A percentile compares a stretch with the other conserved stretches of the same genome.
These are phyloP conservation scores for Debaryomyces castellii DNA, from an alignment of 805 yeast species.

Conservation along the genomic window DNA sequence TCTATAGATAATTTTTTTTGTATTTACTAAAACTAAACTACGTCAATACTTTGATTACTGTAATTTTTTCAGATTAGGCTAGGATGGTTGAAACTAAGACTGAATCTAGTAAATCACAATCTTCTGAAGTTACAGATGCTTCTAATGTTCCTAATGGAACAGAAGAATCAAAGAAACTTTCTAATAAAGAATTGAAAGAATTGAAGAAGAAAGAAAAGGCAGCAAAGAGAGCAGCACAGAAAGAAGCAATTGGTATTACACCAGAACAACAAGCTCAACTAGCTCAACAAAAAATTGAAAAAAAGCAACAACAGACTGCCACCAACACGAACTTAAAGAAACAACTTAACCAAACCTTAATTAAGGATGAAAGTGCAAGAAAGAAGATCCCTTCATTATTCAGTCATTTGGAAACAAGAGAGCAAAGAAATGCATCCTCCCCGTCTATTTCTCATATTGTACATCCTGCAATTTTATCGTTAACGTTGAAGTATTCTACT, in stretches of 20 bases:
- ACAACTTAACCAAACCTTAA: conserved; percentile 52
- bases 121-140: background rate
- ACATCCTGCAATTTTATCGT: conserved; percentile 79
- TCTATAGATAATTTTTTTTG: background rate
- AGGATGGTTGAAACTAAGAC: conserved; percentile 1
- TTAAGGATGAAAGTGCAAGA: conserved; percentile 34
- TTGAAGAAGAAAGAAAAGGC: conserved; percentile 87
- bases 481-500: conserved; percentile 78
- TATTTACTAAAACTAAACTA: background rate
- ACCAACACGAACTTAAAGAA: conserved; percentile 53
- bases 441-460: conserved; percentile 65
- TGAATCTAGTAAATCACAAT: background rate
- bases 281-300: conserved; percentile 43
- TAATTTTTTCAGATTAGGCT: background rate
- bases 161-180: conserved; percentile 22
- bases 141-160: background rate
- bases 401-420: conserved; percentile 78
- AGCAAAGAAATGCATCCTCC: conserved; percentile 63
- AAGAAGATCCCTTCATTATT: conserved; percentile 64
- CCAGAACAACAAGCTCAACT: conserved; percentile 43
- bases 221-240: conserved; percentile 87
- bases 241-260: conserved; percentile 62
- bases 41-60: background rate
- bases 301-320: conserved; percentile 41
- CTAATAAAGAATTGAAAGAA: conserved; percentile 85